Evolutionary conservation across 768 basidiomycete species (phyloP), one percentile per base, ranked within the genome.

Genomic region (Coprinellus aureogranulatus): DNA sequence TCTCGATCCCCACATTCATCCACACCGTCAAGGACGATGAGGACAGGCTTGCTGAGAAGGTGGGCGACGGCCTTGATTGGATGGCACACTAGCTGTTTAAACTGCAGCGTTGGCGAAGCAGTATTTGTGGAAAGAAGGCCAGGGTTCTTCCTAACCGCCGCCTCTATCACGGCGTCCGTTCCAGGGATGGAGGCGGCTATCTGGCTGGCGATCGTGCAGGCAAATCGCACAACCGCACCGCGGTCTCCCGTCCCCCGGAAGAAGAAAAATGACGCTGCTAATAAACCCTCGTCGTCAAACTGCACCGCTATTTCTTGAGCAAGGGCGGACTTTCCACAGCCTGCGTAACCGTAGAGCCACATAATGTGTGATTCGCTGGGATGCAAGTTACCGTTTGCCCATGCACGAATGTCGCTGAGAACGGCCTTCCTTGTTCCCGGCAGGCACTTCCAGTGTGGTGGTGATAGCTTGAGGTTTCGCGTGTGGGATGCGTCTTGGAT

Each of bases 11-110:
- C 48, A 18, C 48, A 50, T 31, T 50, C 48, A n/a, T 50, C 48
- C 22, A 50, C n/a, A 16, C 48, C 48, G n/a, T 50, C 48, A n/a
- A 50, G 20, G 48, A 50, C 28, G 28, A 50, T 50, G 4, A 50
- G 25, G 27, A 16, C 28, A 30, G 48, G 25, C 48, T 22, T 28
- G 11, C 47, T 16, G 2, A 4, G 47, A 14, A 25, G 27, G n/a
- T 8, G n/a, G 4, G 22, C 14, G 2, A 22, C 48, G 14, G 48
- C 48, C 3, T 50, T 28, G 22, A 50, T 23, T 30, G 48, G 48
- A 3, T 50, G 11, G 20, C 30, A 49, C 11, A 49, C 26, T 8
- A 49, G 26, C 10, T 49, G 26, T 11, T 28, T 23, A 3, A 49
- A 20, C 20, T 26, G 47, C 11, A 27, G 8, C 2, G 8, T 25